A percentile compares a stretch with the other conserved stretches of the same genome.
Conservation (phyloP, 345 rosid species). For the Corchorus capsularis region DNA sequence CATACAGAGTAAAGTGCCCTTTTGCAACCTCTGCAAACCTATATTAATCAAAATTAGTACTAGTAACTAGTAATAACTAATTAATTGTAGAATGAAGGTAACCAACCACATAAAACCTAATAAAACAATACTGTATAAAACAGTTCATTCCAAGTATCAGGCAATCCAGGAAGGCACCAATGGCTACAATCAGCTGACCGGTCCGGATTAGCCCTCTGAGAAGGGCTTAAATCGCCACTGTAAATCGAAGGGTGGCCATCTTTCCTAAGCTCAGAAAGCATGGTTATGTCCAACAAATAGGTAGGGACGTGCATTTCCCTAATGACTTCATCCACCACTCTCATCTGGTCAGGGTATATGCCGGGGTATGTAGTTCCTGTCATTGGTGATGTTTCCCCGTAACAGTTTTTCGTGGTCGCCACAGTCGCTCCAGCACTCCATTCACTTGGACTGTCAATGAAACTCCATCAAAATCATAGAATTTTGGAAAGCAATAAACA, state of each 20-base stretch:
- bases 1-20: conserved; percentile 19
- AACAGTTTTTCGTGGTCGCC: conserved; percentile 57
- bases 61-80: not conserved
- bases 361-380: conserved; percentile 57
- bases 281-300: conserved; percentile 73
- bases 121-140: conserved; percentile 65
- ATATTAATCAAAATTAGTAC: conserved; percentile 2
- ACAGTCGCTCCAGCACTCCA: conserved; percentile 60
- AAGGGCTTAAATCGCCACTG: conserved; percentile 71
- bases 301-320: conserved; percentile 53
- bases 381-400: conserved; percentile 71
- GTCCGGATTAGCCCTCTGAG: conserved; percentile 62
- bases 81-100: not conserved
- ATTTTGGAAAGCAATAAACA: not conserved
- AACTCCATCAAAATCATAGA: not conserved
- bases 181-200: conserved; percentile 96
- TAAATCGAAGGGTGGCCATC: conserved; percentile 97
- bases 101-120: conserved; percentile 12
- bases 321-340: conserved; percentile 61
- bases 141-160: conserved; percentile 93
- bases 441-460: conserved; percentile 61
- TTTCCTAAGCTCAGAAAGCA: conserved; percentile 83
- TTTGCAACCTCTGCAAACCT: conserved; percentile 15
- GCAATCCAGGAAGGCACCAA: conserved; percentile 99
- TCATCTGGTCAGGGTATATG: conserved; percentile 66